These are phyloP conservation scores for Xerocomellus chrysenteron DNA, from an alignment of 768 basidiomycete species.

Conservation along the genomic window DNA sequence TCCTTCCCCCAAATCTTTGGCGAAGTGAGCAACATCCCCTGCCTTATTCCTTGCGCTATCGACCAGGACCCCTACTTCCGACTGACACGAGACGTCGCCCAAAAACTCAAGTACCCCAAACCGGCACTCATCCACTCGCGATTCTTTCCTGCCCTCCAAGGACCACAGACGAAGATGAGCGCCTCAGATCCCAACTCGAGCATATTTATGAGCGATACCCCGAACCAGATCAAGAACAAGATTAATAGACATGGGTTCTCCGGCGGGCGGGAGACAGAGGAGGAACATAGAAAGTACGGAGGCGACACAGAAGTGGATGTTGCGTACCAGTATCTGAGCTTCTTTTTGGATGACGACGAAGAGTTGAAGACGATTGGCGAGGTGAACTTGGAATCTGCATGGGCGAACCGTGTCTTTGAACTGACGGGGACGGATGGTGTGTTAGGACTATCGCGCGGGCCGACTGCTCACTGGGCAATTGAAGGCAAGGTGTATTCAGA, in stretches of 20 bases:
- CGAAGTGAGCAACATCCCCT: slow-evolving; percentile 75
- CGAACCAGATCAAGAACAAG: slow-evolving; percentile 95
- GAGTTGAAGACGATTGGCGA: slow-evolving; percentile 73
- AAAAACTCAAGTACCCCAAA: slow-evolving; percentile 93
- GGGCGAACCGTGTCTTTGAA: neutral
- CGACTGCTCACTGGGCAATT: slow-evolving; percentile 85
- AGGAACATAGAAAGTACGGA: slow-evolving; percentile 85
- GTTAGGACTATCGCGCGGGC: slow-evolving; percentile 89
- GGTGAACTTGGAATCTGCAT: slow-evolving; percentile 38
- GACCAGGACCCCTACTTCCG: slow-evolving; percentile 99
- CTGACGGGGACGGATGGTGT: neutral
- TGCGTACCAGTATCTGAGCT: slow-evolving; percentile 89
- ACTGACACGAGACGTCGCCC: slow-evolving; percentile 92
- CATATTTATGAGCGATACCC: slow-evolving; percentile 94
- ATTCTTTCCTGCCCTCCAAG: slow-evolving; percentile 98
- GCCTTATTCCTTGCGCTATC: slow-evolving; percentile 96
- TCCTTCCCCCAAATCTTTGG: slow-evolving; percentile 99
- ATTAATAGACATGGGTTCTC: slow-evolving; percentile 95
- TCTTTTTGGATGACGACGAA: slow-evolving; percentile 96
- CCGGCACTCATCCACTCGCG: slow-evolving; percentile 91
- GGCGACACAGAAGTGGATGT: slow-evolving; percentile 96
- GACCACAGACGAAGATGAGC: slow-evolving; percentile 99
- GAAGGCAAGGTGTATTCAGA: slow-evolving; percentile 82
- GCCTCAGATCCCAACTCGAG: slow-evolving; percentile 91
- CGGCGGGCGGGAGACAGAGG: slow-evolving; percentile 93